Evolutionary conservation across 192 early-diverging fungal genomes (phyloP).

Genomic region (Rhizophagus sp.): DNA sequence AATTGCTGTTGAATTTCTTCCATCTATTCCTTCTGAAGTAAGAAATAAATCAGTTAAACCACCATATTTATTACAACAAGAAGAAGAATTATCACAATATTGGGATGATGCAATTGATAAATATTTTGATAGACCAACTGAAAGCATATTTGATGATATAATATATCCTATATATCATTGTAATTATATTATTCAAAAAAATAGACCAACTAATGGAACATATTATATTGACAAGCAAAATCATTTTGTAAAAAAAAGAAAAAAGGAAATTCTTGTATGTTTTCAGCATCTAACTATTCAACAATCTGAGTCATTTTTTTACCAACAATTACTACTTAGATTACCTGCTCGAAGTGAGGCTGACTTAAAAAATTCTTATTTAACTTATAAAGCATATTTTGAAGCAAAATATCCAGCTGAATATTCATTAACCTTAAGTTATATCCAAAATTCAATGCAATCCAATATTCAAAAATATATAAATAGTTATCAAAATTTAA

Average conservation of each 20-base stretch:
- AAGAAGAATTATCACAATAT: neutral
- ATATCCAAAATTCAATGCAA: no score
- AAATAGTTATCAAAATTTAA: no score
- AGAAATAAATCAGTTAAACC: neutral
- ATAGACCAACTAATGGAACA: neutral
- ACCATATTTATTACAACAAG: neutral
- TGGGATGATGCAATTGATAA: slow-evolving; percentile 2
- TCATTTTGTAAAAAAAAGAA: neutral
- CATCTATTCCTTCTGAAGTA: neutral
- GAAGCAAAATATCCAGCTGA: no score
- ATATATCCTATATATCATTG: neutral
- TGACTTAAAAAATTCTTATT: no score
- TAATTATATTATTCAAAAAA: neutral
- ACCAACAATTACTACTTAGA: neutral
- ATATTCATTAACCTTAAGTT: no score
- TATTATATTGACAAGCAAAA: neutral
- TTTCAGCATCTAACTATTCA: neutral
- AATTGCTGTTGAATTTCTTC: neutral
- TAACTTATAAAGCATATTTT: no score
- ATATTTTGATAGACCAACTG: neutral
- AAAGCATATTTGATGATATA: neutral
- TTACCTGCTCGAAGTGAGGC: no score
- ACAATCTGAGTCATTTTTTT: no score
- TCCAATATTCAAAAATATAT: no score
- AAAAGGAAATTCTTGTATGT: neutral